Conservation (phyloP, 805 yeast species). For the Saturnispora silvae region DNA sequence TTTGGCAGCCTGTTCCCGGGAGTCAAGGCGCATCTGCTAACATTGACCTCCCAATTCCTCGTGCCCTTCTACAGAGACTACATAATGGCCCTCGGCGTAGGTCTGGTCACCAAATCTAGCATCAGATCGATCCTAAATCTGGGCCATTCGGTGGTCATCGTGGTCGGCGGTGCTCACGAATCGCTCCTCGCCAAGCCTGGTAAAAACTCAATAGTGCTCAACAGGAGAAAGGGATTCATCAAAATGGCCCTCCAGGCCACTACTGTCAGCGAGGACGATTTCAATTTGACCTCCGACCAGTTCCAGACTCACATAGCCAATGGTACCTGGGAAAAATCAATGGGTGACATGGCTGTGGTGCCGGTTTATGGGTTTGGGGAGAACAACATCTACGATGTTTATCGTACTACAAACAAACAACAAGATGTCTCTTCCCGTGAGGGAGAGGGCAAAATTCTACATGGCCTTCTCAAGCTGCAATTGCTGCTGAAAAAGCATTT, state of each 20-base stretch:
- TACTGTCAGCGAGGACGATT: slow-evolving; percentile 7
- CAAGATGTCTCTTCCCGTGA: slow-evolving; percentile 2
- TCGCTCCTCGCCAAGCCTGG: slow-evolving; percentile 58
- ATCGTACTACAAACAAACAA: slow-evolving; percentile 18
- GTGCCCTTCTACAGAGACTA: slow-evolving; percentile 85
- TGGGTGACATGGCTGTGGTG: slow-evolving; percentile 66
- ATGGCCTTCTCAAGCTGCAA: slow-evolving; percentile 44
- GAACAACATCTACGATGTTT: slow-evolving; percentile 43
- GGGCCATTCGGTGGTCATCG: slow-evolving; percentile 74
- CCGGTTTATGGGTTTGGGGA: slow-evolving; percentile 93
- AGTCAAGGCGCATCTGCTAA: slow-evolving; percentile 64
- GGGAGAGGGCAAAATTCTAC: slow-evolving; percentile 23
- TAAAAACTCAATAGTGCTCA: slow-evolving; percentile 57
- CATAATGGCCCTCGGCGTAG: slow-evolving; percentile 66
- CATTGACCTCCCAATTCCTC: slow-evolving; percentile 72
- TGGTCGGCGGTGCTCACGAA: slow-evolving; percentile 94
- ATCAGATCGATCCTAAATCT: slow-evolving; percentile 52
- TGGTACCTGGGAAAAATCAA: slow-evolving; percentile 9
- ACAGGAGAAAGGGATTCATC: slow-evolving; percentile 79
- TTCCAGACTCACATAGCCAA: slow-evolving; percentile 5
- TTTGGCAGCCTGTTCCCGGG: slow-evolving; percentile 63
- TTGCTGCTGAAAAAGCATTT: slow-evolving; percentile 56
- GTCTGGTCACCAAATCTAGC: slow-evolving; percentile 71
- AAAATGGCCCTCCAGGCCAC: slow-evolving; percentile 64
- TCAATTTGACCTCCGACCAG: neutral